A percentile compares a stretch with the other conserved stretches of the same genome.
phyloP scores from a whole-genome alignment of 495 filamentous ascomycete genomes.

The Hyaloscypha hepaticicola region DNA sequence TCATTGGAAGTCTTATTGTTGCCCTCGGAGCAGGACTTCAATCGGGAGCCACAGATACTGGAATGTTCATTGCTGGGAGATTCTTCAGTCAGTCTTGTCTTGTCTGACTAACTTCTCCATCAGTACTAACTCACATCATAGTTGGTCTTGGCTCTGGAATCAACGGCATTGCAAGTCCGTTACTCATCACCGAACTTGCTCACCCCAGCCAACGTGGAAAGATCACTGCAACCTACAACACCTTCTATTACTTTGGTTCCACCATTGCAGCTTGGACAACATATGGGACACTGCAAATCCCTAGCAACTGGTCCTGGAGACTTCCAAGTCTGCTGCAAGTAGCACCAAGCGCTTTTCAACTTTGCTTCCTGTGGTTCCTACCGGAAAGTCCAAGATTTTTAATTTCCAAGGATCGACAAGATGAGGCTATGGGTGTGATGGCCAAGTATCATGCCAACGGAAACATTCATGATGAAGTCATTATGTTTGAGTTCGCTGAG shows the following conservation, averaged over 20 bases:
- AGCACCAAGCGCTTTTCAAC: conserved; percentile 35
- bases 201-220: conserved; percentile 34
- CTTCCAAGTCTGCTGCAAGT: conserved; percentile 43
- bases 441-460: conserved; percentile 31
- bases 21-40: conserved; percentile 20
- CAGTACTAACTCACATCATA: conserved; percentile 21
- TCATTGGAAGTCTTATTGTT: conserved; percentile 15
- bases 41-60: conserved; percentile 10
- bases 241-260: conserved; percentile 26
- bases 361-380: conserved; percentile 36
- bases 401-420: conserved; percentile 24
- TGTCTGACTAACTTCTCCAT: conserved; percentile 35
- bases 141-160: conserved; percentile 35
- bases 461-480: conserved; percentile 13
- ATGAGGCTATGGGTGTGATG: conserved; percentile 30
- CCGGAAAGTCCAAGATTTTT: conserved; percentile 22
- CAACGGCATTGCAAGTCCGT: conserved; percentile 31
- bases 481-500: conserved; percentile 29
- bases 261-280: conserved; percentile 35
- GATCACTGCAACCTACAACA: conserved; percentile 18
- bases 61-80: conserved; percentile 25
- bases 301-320: conserved; percentile 40
- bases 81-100: conserved; percentile 21
- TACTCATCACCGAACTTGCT: conserved; percentile 37
- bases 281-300: conserved; percentile 25